Conservation (phyloP, 176 grass and related monocot genomes). For the Tuctoria greenei region DNA sequence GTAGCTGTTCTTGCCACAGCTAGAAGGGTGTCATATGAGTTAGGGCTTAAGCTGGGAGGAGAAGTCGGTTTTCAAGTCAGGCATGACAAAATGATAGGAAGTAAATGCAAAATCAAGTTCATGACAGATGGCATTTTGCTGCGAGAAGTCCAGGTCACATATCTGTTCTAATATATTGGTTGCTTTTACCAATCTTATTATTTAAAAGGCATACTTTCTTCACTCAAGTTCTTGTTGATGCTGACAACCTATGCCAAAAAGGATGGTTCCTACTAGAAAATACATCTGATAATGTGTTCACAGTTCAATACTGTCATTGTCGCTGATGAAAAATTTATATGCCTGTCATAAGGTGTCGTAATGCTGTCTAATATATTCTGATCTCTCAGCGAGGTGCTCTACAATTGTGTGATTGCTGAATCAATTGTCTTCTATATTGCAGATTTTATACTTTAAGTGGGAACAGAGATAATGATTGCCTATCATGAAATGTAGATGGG, state of each 20-base stretch:
- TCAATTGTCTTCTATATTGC: conserved; percentile 9
- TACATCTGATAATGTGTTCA: not conserved
- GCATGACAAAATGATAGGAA: conserved; percentile 84
- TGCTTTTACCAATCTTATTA: conserved; percentile 30
- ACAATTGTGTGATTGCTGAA: not conserved
- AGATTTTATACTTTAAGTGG: conserved; percentile 6
- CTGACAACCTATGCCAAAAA: conserved; percentile 19
- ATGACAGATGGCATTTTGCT: conserved; percentile 99
- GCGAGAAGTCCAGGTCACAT: conserved; percentile 79
- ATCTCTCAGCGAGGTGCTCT: conserved; percentile 6
- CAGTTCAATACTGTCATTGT: not conserved
- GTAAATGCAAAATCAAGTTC: conserved; percentile 88
- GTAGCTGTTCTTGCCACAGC: conserved; percentile 94
- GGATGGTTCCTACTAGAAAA: conserved; percentile 17
- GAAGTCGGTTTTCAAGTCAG: conserved; percentile 98
- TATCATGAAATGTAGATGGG: conserved; percentile 14
- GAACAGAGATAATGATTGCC: not conserved
- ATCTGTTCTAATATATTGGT: conserved; percentile 37
- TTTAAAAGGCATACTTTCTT: conserved; percentile 18
- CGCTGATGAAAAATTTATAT: conserved; percentile 10
- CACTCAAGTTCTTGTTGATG: conserved; percentile 12
- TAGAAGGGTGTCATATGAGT: conserved; percentile 79
- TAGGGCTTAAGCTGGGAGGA: conserved; percentile 80
- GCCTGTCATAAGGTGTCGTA: not conserved
- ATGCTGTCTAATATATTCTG: not conserved